Base-by-base conservation (phyloP, 768 basidiomycete genomes). In the Lentinula guzmanii region DNA sequence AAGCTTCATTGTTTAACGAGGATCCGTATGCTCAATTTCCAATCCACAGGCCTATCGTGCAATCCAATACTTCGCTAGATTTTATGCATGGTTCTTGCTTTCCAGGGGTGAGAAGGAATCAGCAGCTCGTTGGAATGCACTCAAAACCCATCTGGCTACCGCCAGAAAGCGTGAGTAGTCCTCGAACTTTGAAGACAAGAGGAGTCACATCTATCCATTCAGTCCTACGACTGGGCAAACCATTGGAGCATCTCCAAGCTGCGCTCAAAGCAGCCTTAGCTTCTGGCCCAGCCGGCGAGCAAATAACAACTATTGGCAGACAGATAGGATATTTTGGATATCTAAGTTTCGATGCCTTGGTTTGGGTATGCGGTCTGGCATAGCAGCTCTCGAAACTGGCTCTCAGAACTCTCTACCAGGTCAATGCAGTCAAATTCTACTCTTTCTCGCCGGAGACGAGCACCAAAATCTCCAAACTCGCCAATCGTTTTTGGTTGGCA, bases 161-260 rank as follows among this genome's bases (percentile, higher is more conserved):
- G 91, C 86, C 35, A 82, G 97, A 65, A 98, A 96, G 76, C 78
- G 96, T 97, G 69, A 58, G 84, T 73, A 31, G 21, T 41, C 16
- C 35, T 16, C 57, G 16, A 39, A 24, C n/a, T 11, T 28, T 8
- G 7, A 58, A 42, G 35, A 52, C 8, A 39, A 11, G n/a, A 41
- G 9, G 43, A 58, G 18, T 33, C 33, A 51, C 45, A 58, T 43
- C 56, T 39, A 43, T 8, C 28, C 34, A 46, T 16, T 15, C 65
- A 98, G 96, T 97, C 41, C 79, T 98, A 81, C 86, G 97, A 15
- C 78, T 99, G 58, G 93, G 94, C 66, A 96, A 98, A 74, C 94
- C 95, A 7, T 67, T 95, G 64, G 97, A 99, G 70, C 93, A 97
- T 74, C 78, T 95, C 5, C 96, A 98, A 52, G 86, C 93, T 1